Evolutionary conservation across 2,329 filamentous ascomycete genomes (phyloP), one percentile per base, ranked within the genome.

Genomic region (Colletotrichum viniferum): DNA sequence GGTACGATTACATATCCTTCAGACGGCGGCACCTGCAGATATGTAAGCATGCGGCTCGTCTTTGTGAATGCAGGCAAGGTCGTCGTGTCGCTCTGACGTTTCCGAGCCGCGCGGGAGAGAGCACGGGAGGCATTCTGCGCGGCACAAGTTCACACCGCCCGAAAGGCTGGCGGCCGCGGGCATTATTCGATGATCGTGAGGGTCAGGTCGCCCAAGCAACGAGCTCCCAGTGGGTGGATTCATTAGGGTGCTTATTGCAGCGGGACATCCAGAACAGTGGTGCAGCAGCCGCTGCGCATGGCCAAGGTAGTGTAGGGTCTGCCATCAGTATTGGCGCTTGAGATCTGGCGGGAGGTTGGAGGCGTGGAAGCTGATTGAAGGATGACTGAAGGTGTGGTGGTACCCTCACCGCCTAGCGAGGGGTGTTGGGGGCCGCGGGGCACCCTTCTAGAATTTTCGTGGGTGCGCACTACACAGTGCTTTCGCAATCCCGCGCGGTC

Each of bases 361-460:
- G 38, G 16, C 24, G 30, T 32, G 36, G 62, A 36, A 30, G 56
- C 58, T 62, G 58, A 52, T 69, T 69, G 56, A 61, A 28, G 55
- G 36, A 62, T 69, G 67, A 69, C 55, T 60, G 43, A 58, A 67
- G 30, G 24, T 21, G 28, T 34, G 28, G 24, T 10, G 24, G 56
- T 28, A 18, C 61, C 5, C 55, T 67, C 14, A 9, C 30, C 60
- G 65, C 69, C 71, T 62, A 38, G 62, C 69, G 61, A n/a, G 52
- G 30, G 36, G 18, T n/a, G 58, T 32, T 21, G 58, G 69, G 48
- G 21, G 8, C n/a, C n/a, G 28, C 32, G n/a, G 67, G 36, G 36
- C 26, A 71, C 71, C 26, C 12, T 63, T 76, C 73, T 73, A 64
- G 63, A 76, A 73, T 38, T 65, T 76, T 73, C 73, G 28, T 61